phyloP scores from a whole-genome alignment of 2,329 filamentous ascomycete species.

The Colletotrichum trifolii region DNA sequence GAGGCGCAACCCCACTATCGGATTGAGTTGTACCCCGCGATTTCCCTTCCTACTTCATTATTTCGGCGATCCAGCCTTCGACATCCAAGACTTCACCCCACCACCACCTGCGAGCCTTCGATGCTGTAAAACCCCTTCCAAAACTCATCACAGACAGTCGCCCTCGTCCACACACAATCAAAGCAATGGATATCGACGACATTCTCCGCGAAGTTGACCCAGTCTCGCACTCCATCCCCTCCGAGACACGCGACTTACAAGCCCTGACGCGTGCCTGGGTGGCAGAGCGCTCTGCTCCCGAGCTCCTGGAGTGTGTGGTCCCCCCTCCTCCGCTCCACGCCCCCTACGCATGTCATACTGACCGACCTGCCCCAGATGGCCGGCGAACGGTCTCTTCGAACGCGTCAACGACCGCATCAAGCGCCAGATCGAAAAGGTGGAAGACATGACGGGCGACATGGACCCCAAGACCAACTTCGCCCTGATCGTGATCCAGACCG shows the following conservation, averaged over 20 bases:
- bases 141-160: neutral
- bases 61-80: neutral
- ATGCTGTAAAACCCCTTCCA: conserved; percentile 22
- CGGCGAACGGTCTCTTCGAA: conserved; percentile 79
- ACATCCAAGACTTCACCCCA: neutral
- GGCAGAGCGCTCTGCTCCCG: conserved; percentile 88
- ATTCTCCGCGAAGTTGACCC: conserved; percentile 81
- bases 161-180: neutral
- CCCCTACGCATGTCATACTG: neutral
- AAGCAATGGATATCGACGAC: conserved; percentile 80
- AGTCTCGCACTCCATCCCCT: conserved; percentile 62
- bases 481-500: conserved; percentile 95
- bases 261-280: conserved; percentile 92
- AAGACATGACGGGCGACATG: conserved; percentile 84
- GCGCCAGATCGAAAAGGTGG: conserved; percentile 76
- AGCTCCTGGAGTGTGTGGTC: conserved; percentile 78
- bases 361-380: conserved; percentile 62
- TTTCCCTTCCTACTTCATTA: conserved; percentile 1
- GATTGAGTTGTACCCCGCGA: conserved; percentile 23
- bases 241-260: conserved; percentile 81
- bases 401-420: conserved; percentile 80
- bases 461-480: conserved; percentile 92
- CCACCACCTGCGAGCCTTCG: neutral
- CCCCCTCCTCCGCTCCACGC: neutral
- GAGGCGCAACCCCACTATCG: conserved; percentile 26